Evolutionary conservation across 495 filamentous ascomycete species (phyloP).

Genomic region (Friedmanniomyces simplex): DNA sequence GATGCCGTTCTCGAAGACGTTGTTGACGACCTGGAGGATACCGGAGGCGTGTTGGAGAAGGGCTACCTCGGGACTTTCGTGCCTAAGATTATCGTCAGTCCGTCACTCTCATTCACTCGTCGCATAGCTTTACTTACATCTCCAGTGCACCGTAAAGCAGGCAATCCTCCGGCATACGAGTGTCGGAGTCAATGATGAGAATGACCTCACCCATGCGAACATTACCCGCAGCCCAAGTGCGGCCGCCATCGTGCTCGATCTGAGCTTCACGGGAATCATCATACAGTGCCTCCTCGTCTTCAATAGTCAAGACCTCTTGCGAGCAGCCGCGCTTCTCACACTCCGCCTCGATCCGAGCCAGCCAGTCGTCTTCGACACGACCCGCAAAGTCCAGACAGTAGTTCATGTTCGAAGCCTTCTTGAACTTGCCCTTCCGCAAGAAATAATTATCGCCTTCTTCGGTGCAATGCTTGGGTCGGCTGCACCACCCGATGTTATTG

Average conservation of each 20-base stretch:
- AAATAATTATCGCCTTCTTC: no score
- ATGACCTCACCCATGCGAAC: slow-evolving; percentile 74
- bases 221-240: slow-evolving; percentile 72
- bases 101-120: no score
- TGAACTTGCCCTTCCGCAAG: slow-evolving; percentile 40
- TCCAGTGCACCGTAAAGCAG: slow-evolving; percentile 66
- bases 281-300: slow-evolving; percentile 61
- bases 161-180: slow-evolving; percentile 60
- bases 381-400: slow-evolving; percentile 66
- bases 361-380: slow-evolving; percentile 55
- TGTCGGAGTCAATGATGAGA: slow-evolving; percentile 62
- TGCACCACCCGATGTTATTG: slow-evolving; percentile 71
- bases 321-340: no score
- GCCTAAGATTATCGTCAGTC: no score
- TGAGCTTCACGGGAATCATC: slow-evolving; percentile 48
- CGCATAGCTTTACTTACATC: no score
- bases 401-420: slow-evolving; percentile 76
- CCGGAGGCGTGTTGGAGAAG: no score
- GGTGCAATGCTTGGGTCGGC: slow-evolving; percentile 49
- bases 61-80: no score
- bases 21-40: no score
- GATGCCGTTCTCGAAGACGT: no score
- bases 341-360: slow-evolving; percentile 57
- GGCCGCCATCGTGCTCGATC: slow-evolving; percentile 47
- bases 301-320: no score